Base-by-base conservation (phyloP, 1,139 yeast species). In the Pneumocystis wakefieldiae region DNA sequence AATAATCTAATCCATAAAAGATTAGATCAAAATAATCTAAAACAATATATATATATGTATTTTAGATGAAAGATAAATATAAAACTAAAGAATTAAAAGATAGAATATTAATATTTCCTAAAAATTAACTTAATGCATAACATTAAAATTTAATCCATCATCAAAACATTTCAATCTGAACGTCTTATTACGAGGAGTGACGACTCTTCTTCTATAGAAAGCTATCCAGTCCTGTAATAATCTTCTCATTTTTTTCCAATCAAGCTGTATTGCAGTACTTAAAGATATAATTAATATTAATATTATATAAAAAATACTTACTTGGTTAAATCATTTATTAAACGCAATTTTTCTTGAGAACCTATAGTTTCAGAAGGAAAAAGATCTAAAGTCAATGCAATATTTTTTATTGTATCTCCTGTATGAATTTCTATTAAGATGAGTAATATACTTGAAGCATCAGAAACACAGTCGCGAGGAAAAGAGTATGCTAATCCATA, bases 381-480 rank as follows among this genome's bases (percentile, higher is more conserved):
- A 28, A 76, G 71, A 42, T 76, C 74, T 39, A 86, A 75, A 1
- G 87, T 82, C 59, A 76, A 74, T 64, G 79, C 78, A 55, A 90
- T 72, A 95, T 96, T 87, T 36, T 72, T 73, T 10, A 84, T 71
- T 2, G 84, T 78, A 8, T 76, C 72, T 55, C 72, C 71, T 4
- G 81, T 78, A 15, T 81, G 77, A 59, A 87, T 77, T 64, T 83
- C 77, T 67, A 86, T 77, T n/a, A 86, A 74, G 69, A 86, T 84
- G 60, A 87, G 78, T 39, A 89, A 74, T 66, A 89, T 78, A 67
- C 88, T 91, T 66, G 86, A 85, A 0, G 92, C 87, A 69, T 89
- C 96, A 36, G 82, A 80, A 62, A 82, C 83, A 41, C 86, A 79
- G 68, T 89, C 95, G 35, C 77, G 74, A 53, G 89, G 88, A 72